A percentile compares a stretch with the other conserved stretches of the same genome.
These are phyloP conservation scores for Rhizophagus prolifer DNA, from an alignment of 192 early-diverging fungal species.

Conservation along the genomic window DNA sequence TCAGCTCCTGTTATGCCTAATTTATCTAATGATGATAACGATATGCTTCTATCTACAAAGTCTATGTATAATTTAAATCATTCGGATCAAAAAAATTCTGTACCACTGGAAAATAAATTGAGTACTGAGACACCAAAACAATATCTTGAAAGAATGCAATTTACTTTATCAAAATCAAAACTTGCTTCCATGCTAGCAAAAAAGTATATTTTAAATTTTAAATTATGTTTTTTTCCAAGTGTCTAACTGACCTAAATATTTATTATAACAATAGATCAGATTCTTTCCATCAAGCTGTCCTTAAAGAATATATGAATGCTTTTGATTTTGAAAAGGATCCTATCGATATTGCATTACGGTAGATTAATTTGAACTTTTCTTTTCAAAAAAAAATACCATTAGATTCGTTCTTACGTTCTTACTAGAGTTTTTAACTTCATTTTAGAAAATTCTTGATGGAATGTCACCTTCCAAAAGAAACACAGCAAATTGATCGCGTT, in stretches of 20 bases:
- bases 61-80: constrained; percentile 25
- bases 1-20: constrained; percentile 16
- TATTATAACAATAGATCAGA: constrained; percentile 32
- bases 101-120: background rate
- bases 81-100: background rate
- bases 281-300: constrained; percentile 54
- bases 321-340: constrained; percentile 64
- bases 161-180: constrained; percentile 50
- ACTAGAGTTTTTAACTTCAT: constrained; percentile 1
- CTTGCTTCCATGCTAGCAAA: constrained; percentile 58
- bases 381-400: background rate
- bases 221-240: background rate
- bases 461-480: constrained; percentile 75
- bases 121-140: constrained; percentile 43
- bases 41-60: background rate
- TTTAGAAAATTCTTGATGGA: constrained; percentile 68
- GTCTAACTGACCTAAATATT: background rate
- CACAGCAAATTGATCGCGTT: constrained; percentile 84
- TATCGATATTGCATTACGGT: constrained; percentile 64
- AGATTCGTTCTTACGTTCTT: background rate
- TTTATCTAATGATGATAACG: background rate
- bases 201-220: constrained; percentile 17
- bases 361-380: constrained; percentile 14
- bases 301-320: constrained; percentile 57
- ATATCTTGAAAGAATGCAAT: constrained; percentile 43